Evolutionary conservation across 1,139 yeast species (phyloP), one percentile per base, ranked within the genome.

Genomic region (Pichia sp.): DNA sequence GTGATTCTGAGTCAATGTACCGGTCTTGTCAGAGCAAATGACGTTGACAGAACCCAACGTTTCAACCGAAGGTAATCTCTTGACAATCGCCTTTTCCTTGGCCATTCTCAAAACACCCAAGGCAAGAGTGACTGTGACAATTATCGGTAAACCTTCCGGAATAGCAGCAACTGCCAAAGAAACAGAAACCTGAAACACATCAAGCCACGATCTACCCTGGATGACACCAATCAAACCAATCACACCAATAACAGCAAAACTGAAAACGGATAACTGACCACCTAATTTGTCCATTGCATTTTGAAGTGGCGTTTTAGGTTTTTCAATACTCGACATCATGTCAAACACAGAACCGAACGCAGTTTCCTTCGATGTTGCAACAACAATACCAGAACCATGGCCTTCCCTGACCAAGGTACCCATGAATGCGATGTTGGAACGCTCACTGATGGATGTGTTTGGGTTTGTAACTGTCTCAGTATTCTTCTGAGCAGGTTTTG

Each of bases 101-200:
- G 98, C 97, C 98, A 93, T 93, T 72, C 97, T 79, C 63, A 92
- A 77, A 44, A 93, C 98, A 48, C 98, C 98, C 45, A 93, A 77
- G 0, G 99, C 98, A 62, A 93, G 76, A 0, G 98, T 93, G 5
- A 93, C 98, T 4, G 98, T 92, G 47, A 93, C 98, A 68, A 93
- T 92, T 65, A 93, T 92, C 0, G 98, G 98, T 61, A 93, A 78
- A 55, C 98, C 98, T 72, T 93, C 99, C 4, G 99, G 99, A 62
- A 93, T 92, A 2, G 98, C 98, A 50, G 99, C 99, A 13, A 93
- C 98, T 0, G 98, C 98, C 60, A 93, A 77, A 2, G 97, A 90
- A 10, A 93, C 98, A 1, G 97, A 89, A 58, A 93, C 90, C 68
- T 93, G 97, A 72, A 93, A 92, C 97, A 93, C 93, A 60, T 92